phyloP scores from a whole-genome alignment of 2,329 filamentous ascomycete species.

The Leptodontidium sp. region DNA sequence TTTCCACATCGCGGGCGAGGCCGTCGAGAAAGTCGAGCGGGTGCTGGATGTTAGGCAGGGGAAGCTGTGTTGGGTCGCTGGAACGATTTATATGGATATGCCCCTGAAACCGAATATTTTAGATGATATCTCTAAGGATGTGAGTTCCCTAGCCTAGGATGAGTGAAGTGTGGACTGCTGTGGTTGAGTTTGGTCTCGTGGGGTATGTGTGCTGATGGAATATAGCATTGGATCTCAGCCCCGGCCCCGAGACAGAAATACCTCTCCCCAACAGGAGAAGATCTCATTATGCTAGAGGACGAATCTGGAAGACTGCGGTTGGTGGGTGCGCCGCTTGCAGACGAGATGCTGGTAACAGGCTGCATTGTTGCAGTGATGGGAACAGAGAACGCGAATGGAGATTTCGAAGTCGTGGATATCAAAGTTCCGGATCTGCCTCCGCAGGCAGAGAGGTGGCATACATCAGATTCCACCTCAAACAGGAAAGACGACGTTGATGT shows the following conservation, averaged over 20 bases:
- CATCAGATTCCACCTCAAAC: slow-evolving; percentile 59
- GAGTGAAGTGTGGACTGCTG: not conserved
- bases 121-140: slow-evolving; percentile 93
- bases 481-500: slow-evolving; percentile 55
- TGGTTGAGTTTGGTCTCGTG: not conserved
- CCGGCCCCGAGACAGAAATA: slow-evolving; percentile 82
- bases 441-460: slow-evolving; percentile 82
- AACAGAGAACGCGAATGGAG: slow-evolving; percentile 89
- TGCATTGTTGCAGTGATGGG: slow-evolving; percentile 95
- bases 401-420: slow-evolving; percentile 91
- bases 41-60: slow-evolving; percentile 96
- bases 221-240: slow-evolving; percentile 85
- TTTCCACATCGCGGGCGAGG: slow-evolving; percentile 79
- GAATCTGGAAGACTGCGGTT: slow-evolving; percentile 89
- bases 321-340: slow-evolving; percentile 73
- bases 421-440: slow-evolving; percentile 86
- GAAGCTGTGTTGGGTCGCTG: slow-evolving; percentile 92
- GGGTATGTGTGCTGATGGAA: slow-evolving; percentile 25
- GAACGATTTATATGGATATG: slow-evolving; percentile 98
- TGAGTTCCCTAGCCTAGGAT: slow-evolving; percentile 52
- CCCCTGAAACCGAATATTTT: slow-evolving; percentile 93
- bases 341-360: slow-evolving; percentile 83
- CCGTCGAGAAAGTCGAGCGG: slow-evolving; percentile 78
- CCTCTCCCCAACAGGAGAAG: slow-evolving; percentile 64
- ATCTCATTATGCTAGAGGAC: slow-evolving; percentile 88